Evolutionary conservation across 371 early-diverging fungal genomes (phyloP).

Genomic region (Vairimorpha necatrix): DNA sequence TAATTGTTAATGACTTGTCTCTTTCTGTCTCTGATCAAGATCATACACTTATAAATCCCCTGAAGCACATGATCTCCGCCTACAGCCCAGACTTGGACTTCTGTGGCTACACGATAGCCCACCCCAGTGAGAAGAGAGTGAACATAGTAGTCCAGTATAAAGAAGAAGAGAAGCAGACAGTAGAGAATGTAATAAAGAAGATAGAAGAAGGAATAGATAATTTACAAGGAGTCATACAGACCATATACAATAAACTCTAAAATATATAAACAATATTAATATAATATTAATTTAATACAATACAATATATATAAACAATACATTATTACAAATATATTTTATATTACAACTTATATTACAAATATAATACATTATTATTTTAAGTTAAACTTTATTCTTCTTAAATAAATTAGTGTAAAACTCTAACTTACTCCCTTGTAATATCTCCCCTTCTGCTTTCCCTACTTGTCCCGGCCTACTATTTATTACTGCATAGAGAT

Average conservation of each 20-base stretch:
- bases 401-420: constrained; percentile 85
- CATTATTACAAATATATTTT: neutral
- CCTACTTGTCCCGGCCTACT: constrained; percentile 99
- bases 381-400: constrained; percentile 66
- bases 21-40: constrained; percentile 46
- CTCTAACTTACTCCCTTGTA: constrained; percentile 94
- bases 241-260: no score
- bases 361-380: no score
- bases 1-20: constrained; percentile 35
- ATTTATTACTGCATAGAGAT: constrained; percentile 77
- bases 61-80: constrained; percentile 43
- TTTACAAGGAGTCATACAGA: no score
- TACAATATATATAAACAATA: neutral
- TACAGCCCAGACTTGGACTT: constrained; percentile 75
- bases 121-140: constrained; percentile 87
- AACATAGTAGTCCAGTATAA: constrained; percentile 78
- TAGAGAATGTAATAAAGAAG: constrained; percentile 32
- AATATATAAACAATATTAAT: neutral
- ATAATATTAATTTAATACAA: neutral
- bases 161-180: constrained; percentile 47
- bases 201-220: constrained; percentile 31
- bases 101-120: constrained; percentile 96
- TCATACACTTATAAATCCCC: constrained; percentile 58
- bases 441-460: constrained; percentile 91
- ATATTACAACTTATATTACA: no score